Evolutionary conservation across 208 protist species (phyloP).

Genomic region (Tritrichomonas musculus): DNA sequence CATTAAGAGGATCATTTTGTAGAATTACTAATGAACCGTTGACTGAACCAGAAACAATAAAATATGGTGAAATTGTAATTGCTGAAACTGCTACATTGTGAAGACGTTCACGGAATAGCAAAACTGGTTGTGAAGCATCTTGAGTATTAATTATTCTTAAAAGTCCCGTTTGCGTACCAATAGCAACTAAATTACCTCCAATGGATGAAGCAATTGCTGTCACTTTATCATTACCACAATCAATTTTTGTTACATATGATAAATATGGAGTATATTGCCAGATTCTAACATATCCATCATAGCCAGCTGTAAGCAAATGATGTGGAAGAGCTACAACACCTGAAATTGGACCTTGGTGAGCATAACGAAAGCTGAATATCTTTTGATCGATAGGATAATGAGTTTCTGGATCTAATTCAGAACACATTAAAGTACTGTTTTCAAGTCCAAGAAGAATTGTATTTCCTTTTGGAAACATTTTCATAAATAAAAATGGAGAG

Average conservation of each 20-base stretch:
- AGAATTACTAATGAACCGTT: not conserved
- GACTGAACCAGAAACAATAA: not conserved
- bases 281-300: not conserved
- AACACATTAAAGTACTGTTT: not conserved
- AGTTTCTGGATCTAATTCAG: not conserved
- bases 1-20: not conserved
- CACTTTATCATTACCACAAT: not conserved
- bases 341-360: conserved; percentile 2
- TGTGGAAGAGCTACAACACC: not conserved
- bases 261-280: not conserved
- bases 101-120: not conserved
- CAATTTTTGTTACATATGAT: not conserved
- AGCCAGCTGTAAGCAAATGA: not conserved
- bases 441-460: not conserved
- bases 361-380: not conserved
- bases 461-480: not conserved
- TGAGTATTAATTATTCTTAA: not conserved
- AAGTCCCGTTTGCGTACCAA: not conserved
- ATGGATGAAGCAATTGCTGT: not conserved
- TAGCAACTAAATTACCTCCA: not conserved
- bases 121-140: not conserved
- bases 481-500: not conserved
- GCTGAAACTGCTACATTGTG: not conserved
- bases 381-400: not conserved
- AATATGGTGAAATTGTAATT: not conserved